Evolutionary conservation across 805 yeast species (phyloP).

Genomic region (Cyberlindnera nakhonratchasimensis): DNA sequence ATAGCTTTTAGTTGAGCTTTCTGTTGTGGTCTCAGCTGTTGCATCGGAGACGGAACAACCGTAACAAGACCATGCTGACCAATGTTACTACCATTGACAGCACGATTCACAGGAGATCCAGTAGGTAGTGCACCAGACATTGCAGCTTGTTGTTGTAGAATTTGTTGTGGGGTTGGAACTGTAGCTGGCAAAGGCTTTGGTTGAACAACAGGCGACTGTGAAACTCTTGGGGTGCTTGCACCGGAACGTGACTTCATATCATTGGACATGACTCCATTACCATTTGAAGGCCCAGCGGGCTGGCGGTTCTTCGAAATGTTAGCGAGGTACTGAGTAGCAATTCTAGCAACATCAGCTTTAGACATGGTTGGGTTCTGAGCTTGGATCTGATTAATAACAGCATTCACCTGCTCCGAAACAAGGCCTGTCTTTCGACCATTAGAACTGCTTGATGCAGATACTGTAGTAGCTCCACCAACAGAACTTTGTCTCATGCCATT

Average conservation of each 20-base stretch:
- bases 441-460: conserved; percentile 2
- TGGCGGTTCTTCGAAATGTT: conserved; percentile 44
- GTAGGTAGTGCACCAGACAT: conserved; percentile 30
- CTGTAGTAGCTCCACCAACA: conserved; percentile 10
- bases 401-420: conserved; percentile 62
- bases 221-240: conserved; percentile 6
- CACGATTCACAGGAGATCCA: conserved; percentile 12
- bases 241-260: conserved; percentile 5
- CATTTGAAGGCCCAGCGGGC: conserved; percentile 21
- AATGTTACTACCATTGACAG: neutral
- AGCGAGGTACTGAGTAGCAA: conserved; percentile 63
- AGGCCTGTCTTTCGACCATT: conserved; percentile 30
- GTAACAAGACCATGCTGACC: conserved; percentile 7
- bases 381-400: conserved; percentile 61
- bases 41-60: conserved; percentile 5
- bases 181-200: conserved; percentile 6
- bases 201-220: conserved; percentile 14
- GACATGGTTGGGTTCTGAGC: conserved; percentile 60
- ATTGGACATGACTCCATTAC: conserved; percentile 1
- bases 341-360: conserved; percentile 60
- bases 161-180: conserved; percentile 41
- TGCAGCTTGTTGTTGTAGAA: conserved; percentile 32
- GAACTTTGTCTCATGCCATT: conserved; percentile 4
- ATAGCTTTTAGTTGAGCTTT: conserved; percentile 28
- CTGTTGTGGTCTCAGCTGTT: conserved; percentile 28